Percentiles rank a stretch among this genome's conserved stretches.
phyloP scores from a whole-genome alignment of 2,329 filamentous ascomycete species.

The Pseudopithomyces maydicus region DNA sequence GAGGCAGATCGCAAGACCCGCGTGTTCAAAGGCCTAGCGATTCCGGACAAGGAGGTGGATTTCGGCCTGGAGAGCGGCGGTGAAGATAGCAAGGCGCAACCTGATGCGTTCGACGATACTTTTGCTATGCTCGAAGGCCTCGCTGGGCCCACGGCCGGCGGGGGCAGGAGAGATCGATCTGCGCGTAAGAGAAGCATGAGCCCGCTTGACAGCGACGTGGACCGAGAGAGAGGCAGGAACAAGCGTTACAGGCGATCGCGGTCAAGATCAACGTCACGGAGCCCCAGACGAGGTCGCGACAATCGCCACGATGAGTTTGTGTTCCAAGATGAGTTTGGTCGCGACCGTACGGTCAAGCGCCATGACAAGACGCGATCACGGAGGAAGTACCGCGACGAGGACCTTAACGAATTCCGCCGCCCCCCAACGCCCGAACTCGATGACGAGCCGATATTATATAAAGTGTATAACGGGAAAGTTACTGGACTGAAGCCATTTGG shows the following conservation, averaged over 20 bases:
- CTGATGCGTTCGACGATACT: conserved; percentile 86
- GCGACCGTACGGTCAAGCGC: conserved; percentile 47
- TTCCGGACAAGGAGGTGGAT: conserved; percentile 74
- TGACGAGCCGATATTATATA: conserved; percentile 78
- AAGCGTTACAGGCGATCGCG: conserved; percentile 53
- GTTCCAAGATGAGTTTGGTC: conserved; percentile 65
- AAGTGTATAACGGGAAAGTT: conserved; percentile 87
- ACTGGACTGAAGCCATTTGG: conserved; percentile 96
- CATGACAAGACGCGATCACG: conserved; percentile 50
- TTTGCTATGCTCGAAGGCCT: conserved; percentile 88
- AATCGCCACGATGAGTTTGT: conserved; percentile 57
- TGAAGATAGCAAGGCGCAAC: conserved; percentile 47
- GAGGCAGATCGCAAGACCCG: conserved; percentile 74
- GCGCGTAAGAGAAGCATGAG: conserved; percentile 65
- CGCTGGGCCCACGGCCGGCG: conserved; percentile 55
- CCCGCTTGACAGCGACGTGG: conserved; percentile 52
- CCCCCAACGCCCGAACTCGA: conserved; percentile 77
- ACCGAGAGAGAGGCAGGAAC: conserved; percentile 48
- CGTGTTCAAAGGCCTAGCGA: conserved; percentile 86
- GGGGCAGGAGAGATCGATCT: conserved; percentile 52
- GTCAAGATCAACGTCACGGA: conserved; percentile 60
- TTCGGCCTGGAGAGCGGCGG: conserved; percentile 57
- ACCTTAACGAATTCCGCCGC: conserved; percentile 66
- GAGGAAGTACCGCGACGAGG: conserved; percentile 39
- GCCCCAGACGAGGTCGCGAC: conserved; percentile 44